Evolutionary conservation across 345 rosid genomes (phyloP), one percentile per base, ranked within the genome.

Genomic region (Gossypium turneri): DNA sequence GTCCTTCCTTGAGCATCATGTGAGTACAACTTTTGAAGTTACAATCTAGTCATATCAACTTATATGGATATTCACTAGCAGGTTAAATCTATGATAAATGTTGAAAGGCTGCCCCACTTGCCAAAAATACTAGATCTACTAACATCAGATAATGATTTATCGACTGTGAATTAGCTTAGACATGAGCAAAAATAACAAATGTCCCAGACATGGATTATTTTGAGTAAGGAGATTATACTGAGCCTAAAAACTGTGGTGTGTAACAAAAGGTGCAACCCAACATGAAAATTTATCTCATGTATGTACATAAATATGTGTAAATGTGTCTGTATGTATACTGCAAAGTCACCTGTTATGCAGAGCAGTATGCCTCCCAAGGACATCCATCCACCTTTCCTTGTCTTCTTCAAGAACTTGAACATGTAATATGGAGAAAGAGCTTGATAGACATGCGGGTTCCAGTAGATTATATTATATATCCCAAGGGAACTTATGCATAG

Each of bases 351-450:
- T 79, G 99, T 93, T 72, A 96, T 93, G 82, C 99, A 96, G 81
- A 96, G 71, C 81, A 96, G 78, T 85, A 93, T 90, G 67, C 99
- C 99, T 51, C 99, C 99, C 44, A 96, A 80, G 70, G 99, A 96
- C 99, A 96, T 88, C 99, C 99, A 96, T 41, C 99, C 99, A 11
- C 98, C 81, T 80, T 85, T 86, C 88, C 81, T 86, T 1, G 97
- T 96, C 90, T 96, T 96, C 84, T 85, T 92, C 88, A 96, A 80
- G 84, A 93, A 96, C 91, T 89, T 93, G 89, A 86, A 90, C 99
- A 93, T 96, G 90, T 96, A 90, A 74, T 85, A 88, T 24, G 98
- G 99, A 78, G 98, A 93, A 27, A 96, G 97, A 58, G 99, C 99
- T 82, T 88, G 81, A 84, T 90, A 96, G 43, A 96, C 87, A 24